These are phyloP conservation scores for Lizonia empirigonia DNA, from an alignment of 2,329 filamentous ascomycete species.

Conservation along the genomic window DNA sequence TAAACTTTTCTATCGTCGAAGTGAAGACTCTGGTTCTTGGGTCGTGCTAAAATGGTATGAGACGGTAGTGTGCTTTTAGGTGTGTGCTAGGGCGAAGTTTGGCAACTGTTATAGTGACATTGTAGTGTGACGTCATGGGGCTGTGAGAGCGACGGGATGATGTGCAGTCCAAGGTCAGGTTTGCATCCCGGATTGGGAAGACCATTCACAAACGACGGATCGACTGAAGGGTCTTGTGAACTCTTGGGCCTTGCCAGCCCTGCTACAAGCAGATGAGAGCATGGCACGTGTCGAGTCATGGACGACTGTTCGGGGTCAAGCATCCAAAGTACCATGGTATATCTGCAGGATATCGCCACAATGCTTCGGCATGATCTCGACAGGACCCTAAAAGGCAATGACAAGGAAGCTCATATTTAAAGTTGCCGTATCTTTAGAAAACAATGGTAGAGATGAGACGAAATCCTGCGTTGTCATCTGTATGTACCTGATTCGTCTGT, in stretches of 20 bases:
- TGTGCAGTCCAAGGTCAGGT: not conserved
- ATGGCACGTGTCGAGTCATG: conserved; percentile 1
- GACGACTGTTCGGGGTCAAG: not conserved
- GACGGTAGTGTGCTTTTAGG: conserved; percentile 4
- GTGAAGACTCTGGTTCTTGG: conserved; percentile 3
- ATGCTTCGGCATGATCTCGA: no score
- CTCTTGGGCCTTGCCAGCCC: not conserved
- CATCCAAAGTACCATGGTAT: no score
- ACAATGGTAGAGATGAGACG: no score
- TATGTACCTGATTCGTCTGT: no score
- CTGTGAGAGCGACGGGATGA: conserved; percentile 1
- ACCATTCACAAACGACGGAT: conserved; percentile 1
- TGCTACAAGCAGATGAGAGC: not conserved
- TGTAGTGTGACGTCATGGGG: conserved; percentile 10
- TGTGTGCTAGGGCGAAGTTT: conserved; percentile 1
- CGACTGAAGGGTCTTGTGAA: not conserved
- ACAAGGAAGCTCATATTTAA: no score
- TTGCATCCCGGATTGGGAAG: not conserved
- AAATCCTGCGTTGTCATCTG: no score
- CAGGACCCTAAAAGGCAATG: no score
- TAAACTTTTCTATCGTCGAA: not conserved
- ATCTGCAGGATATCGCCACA: no score
- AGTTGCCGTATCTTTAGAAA: no score
- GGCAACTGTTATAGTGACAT: conserved; percentile 9
- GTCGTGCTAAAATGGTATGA: conserved; percentile 10